Conservation (phyloP, 2,329 filamentous ascomycete species). For the Colletotrichum karsti region DNA sequence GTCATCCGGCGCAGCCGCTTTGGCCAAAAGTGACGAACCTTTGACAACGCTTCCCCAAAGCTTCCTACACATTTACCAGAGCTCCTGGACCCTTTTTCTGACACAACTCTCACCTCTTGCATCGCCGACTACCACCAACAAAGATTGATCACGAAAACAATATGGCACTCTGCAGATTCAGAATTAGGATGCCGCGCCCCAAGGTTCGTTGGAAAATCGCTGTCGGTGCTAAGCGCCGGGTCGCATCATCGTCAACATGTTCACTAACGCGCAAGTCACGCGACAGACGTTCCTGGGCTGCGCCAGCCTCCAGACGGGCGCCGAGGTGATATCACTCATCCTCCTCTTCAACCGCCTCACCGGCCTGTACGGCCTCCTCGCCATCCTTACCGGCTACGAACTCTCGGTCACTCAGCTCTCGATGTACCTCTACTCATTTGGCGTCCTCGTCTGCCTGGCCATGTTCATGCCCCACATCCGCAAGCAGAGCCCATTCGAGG, state of each 20-base stretch:
- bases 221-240: not conserved
- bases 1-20: conserved; percentile 25
- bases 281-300: conserved; percentile 82
- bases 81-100: conserved; percentile 23
- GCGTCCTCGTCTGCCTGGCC: conserved; percentile 72
- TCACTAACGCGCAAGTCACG: not conserved
- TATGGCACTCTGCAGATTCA: conserved; percentile 23
- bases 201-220: conserved; percentile 30
- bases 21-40: conserved; percentile 11
- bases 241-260: not conserved
- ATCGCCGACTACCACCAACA: not conserved
- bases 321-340: conserved; percentile 83
- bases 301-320: conserved; percentile 86
- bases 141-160: not conserved
- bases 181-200: conserved; percentile 39
- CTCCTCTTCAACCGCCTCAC: conserved; percentile 93
- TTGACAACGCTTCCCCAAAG: not conserved
- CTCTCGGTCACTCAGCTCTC: conserved; percentile 85
- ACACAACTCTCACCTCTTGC: not conserved
- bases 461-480: conserved; percentile 84
- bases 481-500: conserved; percentile 79
- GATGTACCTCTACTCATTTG: conserved; percentile 89
- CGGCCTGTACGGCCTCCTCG: conserved; percentile 88
- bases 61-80: conserved; percentile 3
- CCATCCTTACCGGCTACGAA: conserved; percentile 85